Base-by-base conservation (phyloP, 768 basidiomycete species). In the Holtermannia corniformis region DNA sequence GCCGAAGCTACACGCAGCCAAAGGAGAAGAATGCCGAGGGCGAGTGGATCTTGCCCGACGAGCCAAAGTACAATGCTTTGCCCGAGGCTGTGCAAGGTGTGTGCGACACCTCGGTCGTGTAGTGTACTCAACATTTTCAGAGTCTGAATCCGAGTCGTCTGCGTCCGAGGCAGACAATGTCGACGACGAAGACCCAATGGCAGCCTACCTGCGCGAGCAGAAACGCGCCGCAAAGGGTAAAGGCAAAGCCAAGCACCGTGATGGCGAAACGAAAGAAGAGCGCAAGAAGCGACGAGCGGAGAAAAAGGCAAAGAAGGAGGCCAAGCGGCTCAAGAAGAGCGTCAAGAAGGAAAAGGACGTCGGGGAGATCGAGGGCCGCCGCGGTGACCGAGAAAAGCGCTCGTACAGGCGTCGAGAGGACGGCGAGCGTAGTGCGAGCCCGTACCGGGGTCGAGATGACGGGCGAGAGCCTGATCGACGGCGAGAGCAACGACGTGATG, bases 181-280 rank as follows among this genome's bases (percentile, higher is more conserved):
- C 52, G 92, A 97, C 70, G 87, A 87, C 1, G 93, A 97, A 68
- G 95, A 99, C 73, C 95, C 95, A 0, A 97, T 99, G 95, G 81
- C 84, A 24, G 92, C 91, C 56, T 97, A 87, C 68, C 76, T 99
- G 27, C 74, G 91, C 37, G 79, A 82, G 0, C 80, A 92, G 68
- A 63, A 65, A 44, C 63, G 62, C 41, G 52, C 78, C 80, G 62
- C 80, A 75, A 60, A 53, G 47, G 81, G 37, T 14, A 61, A 62
- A 48, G 48, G 78, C 2, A 72, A 77, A 53, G 75, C 77, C 61
- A 83, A 82, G 64, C 77, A 78, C 20, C 85, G 83, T 73, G 82
- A 84, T 65, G 67, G 56, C 50, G 85, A 81, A 68, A 81, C 77
- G 62, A 83, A 84, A 62, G 72, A 67, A 55, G 88, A 88, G 73